Base-by-base conservation (phyloP, 2,329 filamentous ascomycete species). In the Diaporthe citriasiana region DNA sequence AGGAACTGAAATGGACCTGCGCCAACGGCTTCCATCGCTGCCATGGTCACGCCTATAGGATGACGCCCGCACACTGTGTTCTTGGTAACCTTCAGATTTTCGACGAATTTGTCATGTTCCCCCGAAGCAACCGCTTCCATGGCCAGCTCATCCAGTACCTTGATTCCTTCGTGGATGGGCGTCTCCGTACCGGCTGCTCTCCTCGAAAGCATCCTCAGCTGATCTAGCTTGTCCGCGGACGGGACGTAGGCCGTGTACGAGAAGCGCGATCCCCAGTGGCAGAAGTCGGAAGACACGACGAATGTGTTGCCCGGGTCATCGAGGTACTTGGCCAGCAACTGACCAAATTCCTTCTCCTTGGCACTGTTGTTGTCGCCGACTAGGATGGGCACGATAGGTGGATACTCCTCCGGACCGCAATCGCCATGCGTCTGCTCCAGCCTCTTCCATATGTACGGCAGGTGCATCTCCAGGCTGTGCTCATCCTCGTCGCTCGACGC, bases 1-100 rank as follows among this genome's bases (percentile, higher is more conserved):
- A 98, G 88, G 79, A 98, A 95, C 78, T 89, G 91, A 83, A 98
- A 97, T 22, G 71, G 53, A n/a, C 74, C 74, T 7, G 68, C 74
- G 30, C 71, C 72, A 15, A 70, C 68, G 15, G 66, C 74, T 84
- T 98, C 95, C 75, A 98, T 83, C 0, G 93, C 95, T 0, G 95
- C 95, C 94, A 99, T 95, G 50, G 93, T 89, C 5, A 98, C 93
- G 0, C 97, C 95, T 78, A 99, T 98, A 0, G 97, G 97, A 84
- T 99, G 97, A 65, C 96, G 88, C 4, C 97, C 97, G 80, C 97
- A 99, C 0, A 99, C 94, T 0, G 97, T 98, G 79, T 99, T 99
- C 19, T 90, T 90, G 0, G 96, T 98, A 47, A 89, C 84, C 70
- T 87, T 83, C 27, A 99, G 83, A 53, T 91, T 92, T 3, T 89